Base-by-base conservation (phyloP, 1,284 basidiomycete genomes). In the Uromyces viciae-fabae region DNA sequence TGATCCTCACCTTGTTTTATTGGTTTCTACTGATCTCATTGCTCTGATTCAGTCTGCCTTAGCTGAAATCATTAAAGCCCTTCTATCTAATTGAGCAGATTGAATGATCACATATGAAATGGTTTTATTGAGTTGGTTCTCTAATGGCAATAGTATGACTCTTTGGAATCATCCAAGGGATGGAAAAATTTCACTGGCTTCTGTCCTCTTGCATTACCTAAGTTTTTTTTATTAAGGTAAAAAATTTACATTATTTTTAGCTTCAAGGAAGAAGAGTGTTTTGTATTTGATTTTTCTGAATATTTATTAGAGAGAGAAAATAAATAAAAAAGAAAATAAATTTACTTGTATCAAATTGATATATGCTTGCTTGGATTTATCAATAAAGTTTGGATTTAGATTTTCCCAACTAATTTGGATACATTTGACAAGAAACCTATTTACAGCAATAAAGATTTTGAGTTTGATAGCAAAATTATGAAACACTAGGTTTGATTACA, bases 361-460 rank as follows among this genome's bases (percentile, higher is more conserved):
- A 0, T 95, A 94, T 25, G 90, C 87, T 84, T 99, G 97, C 86
- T 99, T 99, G 62, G 90, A 91, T 86, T 94, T 94, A 86, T 99
- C 97, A 83, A 96, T 93, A 85, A 99, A 98, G 85, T 98, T 98
- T 86, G 96, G 97, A 86, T 98, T 97, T 98, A 98, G 78, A 96
- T 95, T 81, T 95, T 90, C 19, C 86, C 85, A 28, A 97, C 94
- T 84, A 94, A 96, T 86, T 99, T 99, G 1, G 95, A 97, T 3
- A 96, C 96, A 87, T 99, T 95, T 25, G 94, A 95, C 31, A 99
- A 87, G 38, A 97, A 89, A 42, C 94, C 94, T 89, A n/a, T 28
- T 54, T 9, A 62, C 22, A 43, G 28, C 40, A 46, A 38, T 15
- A 28, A 78, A 68, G 31, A 75, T 40, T 4, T 22, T 56, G 22